Evolutionary conservation across 2,329 filamentous ascomycete genomes (phyloP).

Genomic region (Gyromitra esculenta): DNA sequence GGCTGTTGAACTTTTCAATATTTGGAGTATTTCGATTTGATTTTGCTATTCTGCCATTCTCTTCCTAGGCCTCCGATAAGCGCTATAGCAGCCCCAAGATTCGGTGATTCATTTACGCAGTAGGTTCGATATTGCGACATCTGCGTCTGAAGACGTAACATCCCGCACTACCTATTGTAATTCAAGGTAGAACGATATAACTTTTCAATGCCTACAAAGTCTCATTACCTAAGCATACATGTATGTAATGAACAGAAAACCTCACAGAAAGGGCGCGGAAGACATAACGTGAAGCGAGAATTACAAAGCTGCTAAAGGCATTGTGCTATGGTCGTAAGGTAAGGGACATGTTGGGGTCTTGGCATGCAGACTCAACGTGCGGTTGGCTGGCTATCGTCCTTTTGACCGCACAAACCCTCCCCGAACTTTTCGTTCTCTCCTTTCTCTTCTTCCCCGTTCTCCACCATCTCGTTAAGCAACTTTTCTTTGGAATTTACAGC

Average conservation of each 20-base stretch:
- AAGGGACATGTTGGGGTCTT: slow-evolving; percentile 41
- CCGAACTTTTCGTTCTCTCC: slow-evolving; percentile 15
- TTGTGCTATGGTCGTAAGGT: slow-evolving; percentile 5
- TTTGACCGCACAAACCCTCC: slow-evolving; percentile 15
- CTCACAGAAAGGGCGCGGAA: neutral
- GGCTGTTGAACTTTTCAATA: too few species aligned
- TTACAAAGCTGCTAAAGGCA: neutral
- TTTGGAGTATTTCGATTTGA: neutral
- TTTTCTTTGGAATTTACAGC: slow-evolving; percentile 32
- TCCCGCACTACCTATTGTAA: slow-evolving; percentile 10
- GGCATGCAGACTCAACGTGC: slow-evolving; percentile 24
- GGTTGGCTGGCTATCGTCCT: slow-evolving; percentile 15
- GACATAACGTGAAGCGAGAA: neutral
- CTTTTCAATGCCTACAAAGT: neutral
- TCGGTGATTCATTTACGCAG: neutral
- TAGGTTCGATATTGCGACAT: slow-evolving; percentile 20
- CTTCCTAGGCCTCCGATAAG: neutral
- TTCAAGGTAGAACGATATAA: neutral
- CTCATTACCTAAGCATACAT: neutral
- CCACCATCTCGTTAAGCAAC: slow-evolving; percentile 22
- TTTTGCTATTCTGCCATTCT: neutral
- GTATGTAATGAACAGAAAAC: neutral
- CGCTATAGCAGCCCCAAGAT: neutral
- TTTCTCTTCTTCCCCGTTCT: slow-evolving; percentile 17
- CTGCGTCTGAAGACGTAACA: slow-evolving; percentile 4